These are phyloP conservation scores for Dothistroma septosporum DNA, from an alignment of 2,329 filamentous ascomycete species.

Conservation along the genomic window DNA sequence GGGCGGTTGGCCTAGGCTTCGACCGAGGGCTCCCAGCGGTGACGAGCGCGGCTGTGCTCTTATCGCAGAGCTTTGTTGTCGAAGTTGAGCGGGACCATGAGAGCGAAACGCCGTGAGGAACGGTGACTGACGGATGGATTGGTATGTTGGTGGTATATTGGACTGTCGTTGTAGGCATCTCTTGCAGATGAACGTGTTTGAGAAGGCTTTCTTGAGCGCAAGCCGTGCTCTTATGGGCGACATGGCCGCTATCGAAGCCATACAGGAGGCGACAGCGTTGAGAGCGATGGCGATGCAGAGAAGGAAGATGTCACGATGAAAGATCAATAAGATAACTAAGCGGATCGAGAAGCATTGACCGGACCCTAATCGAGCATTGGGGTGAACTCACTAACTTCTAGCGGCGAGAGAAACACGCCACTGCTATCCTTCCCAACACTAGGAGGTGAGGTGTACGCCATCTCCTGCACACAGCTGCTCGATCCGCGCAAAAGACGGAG, in stretches of 20 bases:
- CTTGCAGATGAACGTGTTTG: slow-evolving; percentile 31
- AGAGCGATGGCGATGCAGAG: background rate
- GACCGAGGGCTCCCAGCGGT: slow-evolving; percentile 32
- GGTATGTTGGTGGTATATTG: slow-evolving; percentile 16
- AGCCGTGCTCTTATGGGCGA: slow-evolving; percentile 24
- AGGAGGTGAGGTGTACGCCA: too few species aligned
- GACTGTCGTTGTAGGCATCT: slow-evolving; percentile 33
- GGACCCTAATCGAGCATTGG: background rate
- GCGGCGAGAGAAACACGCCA: background rate
- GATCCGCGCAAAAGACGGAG: too few species aligned
- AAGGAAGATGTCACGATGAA: background rate
- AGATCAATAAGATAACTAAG: background rate
- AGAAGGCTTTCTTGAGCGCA: slow-evolving; percentile 16
- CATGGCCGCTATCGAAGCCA: slow-evolving; percentile 21
- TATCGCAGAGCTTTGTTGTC: slow-evolving; percentile 23
- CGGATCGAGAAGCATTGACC: background rate
- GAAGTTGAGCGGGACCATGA: slow-evolving; percentile 19
- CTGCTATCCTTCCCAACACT: background rate
- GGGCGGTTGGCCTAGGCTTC: slow-evolving; percentile 24
- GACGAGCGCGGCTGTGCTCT: slow-evolving; percentile 22
- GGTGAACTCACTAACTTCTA: background rate
- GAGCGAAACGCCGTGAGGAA: slow-evolving; percentile 35
- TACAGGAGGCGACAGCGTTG: slow-evolving; percentile 1
- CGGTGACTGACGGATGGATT: slow-evolving; percentile 31
- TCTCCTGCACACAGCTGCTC: too few species aligned